These are phyloP conservation scores for Acrodontium crateriforme DNA, from an alignment of 2,329 filamentous ascomycete genomes.

Conservation along the genomic window DNA sequence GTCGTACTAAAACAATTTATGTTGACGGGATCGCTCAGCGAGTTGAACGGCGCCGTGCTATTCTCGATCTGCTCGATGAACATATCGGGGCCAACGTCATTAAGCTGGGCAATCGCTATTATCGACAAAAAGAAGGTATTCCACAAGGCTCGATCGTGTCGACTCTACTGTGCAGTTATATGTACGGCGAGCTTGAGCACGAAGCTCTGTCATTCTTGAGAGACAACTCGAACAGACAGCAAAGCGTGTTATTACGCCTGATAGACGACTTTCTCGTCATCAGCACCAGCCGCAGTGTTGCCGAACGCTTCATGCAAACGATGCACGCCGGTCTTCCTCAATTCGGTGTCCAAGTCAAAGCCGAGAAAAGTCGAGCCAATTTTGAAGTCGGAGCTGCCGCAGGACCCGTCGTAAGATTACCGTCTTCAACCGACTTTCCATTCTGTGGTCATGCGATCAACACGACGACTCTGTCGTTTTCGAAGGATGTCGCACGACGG, in stretches of 20 bases:
- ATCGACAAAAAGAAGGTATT: constrained; percentile 76
- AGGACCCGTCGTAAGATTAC: constrained; percentile 35
- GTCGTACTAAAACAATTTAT: constrained; percentile 56
- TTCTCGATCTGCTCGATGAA: constrained; percentile 58
- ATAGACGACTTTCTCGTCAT: constrained; percentile 92
- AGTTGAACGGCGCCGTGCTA: constrained; percentile 40
- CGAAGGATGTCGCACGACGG: constrained; percentile 48
- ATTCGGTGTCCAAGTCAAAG: constrained; percentile 69
- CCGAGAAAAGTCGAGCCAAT: constrained; percentile 69
- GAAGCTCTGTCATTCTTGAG: constrained; percentile 54
- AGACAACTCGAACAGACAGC: constrained; percentile 19
- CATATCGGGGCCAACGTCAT: constrained; percentile 80
- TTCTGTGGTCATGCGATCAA: constrained; percentile 79
- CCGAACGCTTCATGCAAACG: constrained; percentile 55
- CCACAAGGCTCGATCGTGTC: constrained; percentile 88
- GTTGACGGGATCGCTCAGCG: constrained; percentile 53
- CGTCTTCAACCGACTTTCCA: constrained; percentile 47
- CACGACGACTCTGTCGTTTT: constrained; percentile 58
- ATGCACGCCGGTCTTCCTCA: constrained; percentile 70
- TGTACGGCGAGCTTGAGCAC: constrained; percentile 77
- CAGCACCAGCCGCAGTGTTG: constrained; percentile 54
- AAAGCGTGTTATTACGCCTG: constrained; percentile 59
- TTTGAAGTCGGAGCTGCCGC: constrained; percentile 53
- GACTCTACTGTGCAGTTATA: constrained; percentile 81
- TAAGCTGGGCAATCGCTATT: constrained; percentile 76